Conservation (phyloP, 805 yeast species). For the Saccharomycodes ludwigii region DNA sequence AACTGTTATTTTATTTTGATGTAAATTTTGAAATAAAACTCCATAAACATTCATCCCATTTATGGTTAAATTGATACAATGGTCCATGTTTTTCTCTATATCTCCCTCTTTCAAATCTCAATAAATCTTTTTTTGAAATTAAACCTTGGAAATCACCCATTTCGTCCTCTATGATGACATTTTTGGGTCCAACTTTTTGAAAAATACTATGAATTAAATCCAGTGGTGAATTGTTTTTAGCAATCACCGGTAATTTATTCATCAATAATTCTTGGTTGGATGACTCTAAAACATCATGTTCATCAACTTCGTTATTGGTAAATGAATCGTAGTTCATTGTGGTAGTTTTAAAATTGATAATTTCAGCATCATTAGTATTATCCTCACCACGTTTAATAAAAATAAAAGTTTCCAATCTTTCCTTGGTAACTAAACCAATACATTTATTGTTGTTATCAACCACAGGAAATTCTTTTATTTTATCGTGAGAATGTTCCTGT, state of each 20-base stretch:
- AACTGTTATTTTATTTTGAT: too few species aligned
- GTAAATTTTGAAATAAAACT: slow-evolving; percentile 6
- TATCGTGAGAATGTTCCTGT: slow-evolving; percentile 1
- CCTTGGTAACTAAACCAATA: slow-evolving; percentile 6
- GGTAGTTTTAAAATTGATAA: slow-evolving; percentile 1
- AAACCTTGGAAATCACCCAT: slow-evolving; percentile 56
- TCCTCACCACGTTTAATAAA: too few species aligned
- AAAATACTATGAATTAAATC: slow-evolving; percentile 58
- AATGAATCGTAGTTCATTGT: slow-evolving; percentile 1
- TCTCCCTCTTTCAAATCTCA: slow-evolving; percentile 41
- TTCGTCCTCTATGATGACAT: slow-evolving; percentile 47
- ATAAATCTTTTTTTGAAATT: slow-evolving; percentile 75
- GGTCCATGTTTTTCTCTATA: slow-evolving; percentile 20
- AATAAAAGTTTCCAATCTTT: slow-evolving; percentile 6
- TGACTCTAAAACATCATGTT: slow-evolving; percentile 9
- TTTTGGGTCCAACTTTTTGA: slow-evolving; percentile 67
- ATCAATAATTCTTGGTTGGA: slow-evolving; percentile 24
- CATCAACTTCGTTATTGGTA: slow-evolving; percentile 17
- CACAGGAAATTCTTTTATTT: slow-evolving; percentile 26
- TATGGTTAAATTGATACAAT: slow-evolving; percentile 13
- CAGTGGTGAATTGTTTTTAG: slow-evolving; percentile 40
- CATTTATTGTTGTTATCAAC: slow-evolving; percentile 12
- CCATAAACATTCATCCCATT: slow-evolving; percentile 16
- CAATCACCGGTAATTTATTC: slow-evolving; percentile 50
- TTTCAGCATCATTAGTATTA: slow-evolving; percentile 1